Percentiles rank a stretch among this genome's conserved stretches.
Evolutionary conservation across 2,329 filamentous ascomycete genomes (phyloP).

Genomic region (Phialocephala sp.): DNA sequence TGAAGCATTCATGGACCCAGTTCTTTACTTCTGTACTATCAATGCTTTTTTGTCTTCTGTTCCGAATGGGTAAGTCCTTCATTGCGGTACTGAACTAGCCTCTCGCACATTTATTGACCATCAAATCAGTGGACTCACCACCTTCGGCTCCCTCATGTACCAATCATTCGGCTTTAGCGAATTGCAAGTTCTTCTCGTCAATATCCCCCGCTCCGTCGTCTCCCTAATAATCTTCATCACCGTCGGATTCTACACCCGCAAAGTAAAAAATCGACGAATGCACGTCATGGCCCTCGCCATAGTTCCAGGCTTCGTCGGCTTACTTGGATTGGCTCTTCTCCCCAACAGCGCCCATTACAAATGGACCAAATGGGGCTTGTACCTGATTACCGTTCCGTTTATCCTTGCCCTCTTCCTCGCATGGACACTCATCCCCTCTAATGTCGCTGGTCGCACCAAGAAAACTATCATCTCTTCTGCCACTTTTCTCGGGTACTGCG

Average conservation of each 20-base stretch:
- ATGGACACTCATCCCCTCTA: constrained; percentile 60
- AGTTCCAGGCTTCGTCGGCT: constrained; percentile 44
- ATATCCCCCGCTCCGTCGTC: constrained; percentile 48
- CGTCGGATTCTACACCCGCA: constrained; percentile 43
- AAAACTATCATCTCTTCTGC: constrained; percentile 66
- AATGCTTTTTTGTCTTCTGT: constrained; percentile 43
- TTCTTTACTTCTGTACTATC: constrained; percentile 40
- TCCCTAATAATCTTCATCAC: constrained; percentile 43
- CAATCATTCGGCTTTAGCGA: constrained; percentile 37
- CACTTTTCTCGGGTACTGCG: constrained; percentile 64
- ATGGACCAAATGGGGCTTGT: constrained; percentile 47
- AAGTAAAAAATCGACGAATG: constrained; percentile 39
- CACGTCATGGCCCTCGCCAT: constrained; percentile 43
- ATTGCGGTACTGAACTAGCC: neutral
- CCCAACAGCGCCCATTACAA: constrained; percentile 42
- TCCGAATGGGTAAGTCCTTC: constrained; percentile 41
- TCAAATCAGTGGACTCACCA: constrained; percentile 45
- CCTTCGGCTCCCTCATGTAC: constrained; percentile 39
- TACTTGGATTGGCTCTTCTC: constrained; percentile 44
- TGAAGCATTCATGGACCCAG: constrained; percentile 46
- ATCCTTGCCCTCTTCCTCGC: constrained; percentile 49
- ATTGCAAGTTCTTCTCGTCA: constrained; percentile 44
- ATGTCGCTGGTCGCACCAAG: constrained; percentile 70
- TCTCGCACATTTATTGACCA: neutral
- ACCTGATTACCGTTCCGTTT: constrained; percentile 64